Evolutionary conservation across 2,329 filamentous ascomycete species (phyloP), one percentile per base, ranked within the genome.

Genomic region (Paecilomyces niveus): DNA sequence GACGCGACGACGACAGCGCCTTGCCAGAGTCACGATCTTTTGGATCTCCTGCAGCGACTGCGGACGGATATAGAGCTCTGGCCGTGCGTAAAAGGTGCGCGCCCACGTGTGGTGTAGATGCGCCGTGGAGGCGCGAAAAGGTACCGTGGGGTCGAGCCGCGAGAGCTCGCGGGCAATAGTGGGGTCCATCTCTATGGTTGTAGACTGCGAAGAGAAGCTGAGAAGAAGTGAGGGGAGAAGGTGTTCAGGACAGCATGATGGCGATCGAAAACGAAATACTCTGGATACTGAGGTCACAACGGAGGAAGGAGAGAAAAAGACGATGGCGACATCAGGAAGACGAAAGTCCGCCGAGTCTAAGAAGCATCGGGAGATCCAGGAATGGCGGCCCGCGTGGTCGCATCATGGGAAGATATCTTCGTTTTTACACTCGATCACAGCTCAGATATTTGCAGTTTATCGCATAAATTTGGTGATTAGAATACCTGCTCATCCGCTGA

Each of bases 31-130:
- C 61, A 97, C 84, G 55, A 89, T 81, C 73, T 95, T 92, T 73
- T 93, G 88, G 64, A 99, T 84, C 76, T 97, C 93, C 13, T 80
- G 78, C 55, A 94, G 79, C 1, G 87, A 88, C 67, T 89, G 83
- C 2, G 94, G 94, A 68, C 89, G 89, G 66, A 97, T 85, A 76
- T 93, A 97, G 59, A 97, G 86, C 79, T 97, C 92, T 2, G 94
- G 94, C 18, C 87, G 84, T 55, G 89, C 94, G 68, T 89, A 87
- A 78, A 95, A 97, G 54, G 94, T 97, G 70, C 88, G 87, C 45
- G 94, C 94, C 94, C 94, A 99, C 21, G 94, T 99, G 68, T 88
- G 87, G 78, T 97, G 94, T 54, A 87, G 76, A 73, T 97, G 87
- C 56, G 84, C 80, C 60, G 83, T 79, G 59, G 81, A 82, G 5